Evolutionary conservation across 139 green algal genomes (phyloP), one percentile per base, ranked within the genome.

Genomic region (Tetratostichococcus sp.): DNA sequence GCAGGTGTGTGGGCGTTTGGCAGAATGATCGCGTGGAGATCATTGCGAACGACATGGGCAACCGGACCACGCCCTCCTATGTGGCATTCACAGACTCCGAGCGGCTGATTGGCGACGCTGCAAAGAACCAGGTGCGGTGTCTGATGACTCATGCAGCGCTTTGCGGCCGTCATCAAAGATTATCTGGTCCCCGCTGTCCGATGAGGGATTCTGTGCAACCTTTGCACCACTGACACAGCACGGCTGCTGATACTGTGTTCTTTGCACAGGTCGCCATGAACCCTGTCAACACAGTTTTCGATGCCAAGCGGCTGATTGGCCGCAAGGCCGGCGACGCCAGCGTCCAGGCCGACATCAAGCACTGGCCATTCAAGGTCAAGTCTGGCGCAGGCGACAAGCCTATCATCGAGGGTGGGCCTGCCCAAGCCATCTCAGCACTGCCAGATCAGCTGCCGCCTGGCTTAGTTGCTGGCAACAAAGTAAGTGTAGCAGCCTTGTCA

Each of bases 11-110:
- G 6, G 91, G 89, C 65, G 91, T 95, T 0, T 95, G 92, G 93
- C 90, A 97, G 86, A 87, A 95, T 59, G 90, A 91, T 69, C 80
- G 86, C 5, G 91, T 96, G 2, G 88, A 96, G 81, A 96, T 97
- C 77, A 95, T 97, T 32, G 89, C 91, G 30, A 97, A 97, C 75
- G 92, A 98, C 30, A 71, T 67, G 68, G 88, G 90, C 43, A 95
- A 97, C 88, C 83, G 94, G 31, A 98, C 94, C 30, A 98, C 94
- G 0, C 93, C 92, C 26, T 95, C 88, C 0, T 98, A 98, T 81
- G 95, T 99, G 17, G 95, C 88, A 16, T 99, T 99, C 86, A 98
- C 95, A 22, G 95, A 99, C 83, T 92, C 85, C 16, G 95, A 99
- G 88, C 90, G 95, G 11, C 87, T 99, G 19, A 97, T 98, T 32